phyloP scores from a whole-genome alignment of 306 rosid genomes.

The Lathyrus tuberosus region DNA sequence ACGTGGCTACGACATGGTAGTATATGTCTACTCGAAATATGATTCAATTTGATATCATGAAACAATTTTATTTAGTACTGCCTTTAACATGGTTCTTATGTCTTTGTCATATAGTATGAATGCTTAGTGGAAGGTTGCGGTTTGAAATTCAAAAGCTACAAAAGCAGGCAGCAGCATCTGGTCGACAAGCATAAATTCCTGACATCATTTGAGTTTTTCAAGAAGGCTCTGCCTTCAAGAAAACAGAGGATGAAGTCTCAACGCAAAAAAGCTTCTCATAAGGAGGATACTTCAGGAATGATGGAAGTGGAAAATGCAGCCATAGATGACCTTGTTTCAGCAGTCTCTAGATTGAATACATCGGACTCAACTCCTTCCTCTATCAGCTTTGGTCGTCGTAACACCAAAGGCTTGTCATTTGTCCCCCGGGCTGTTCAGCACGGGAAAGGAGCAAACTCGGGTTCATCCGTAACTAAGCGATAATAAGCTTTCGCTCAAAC shows the following conservation, averaged over 20 bases:
- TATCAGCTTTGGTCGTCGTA: conserved; percentile 86
- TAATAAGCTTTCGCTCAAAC: conserved; percentile 23
- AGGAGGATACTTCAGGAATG: conserved; percentile 57
- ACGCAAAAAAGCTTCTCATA: conserved; percentile 50
- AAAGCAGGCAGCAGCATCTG: conserved; percentile 84
- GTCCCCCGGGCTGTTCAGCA: conserved; percentile 73
- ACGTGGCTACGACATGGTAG: conserved; percentile 83
- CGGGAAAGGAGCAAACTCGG: conserved; percentile 51
- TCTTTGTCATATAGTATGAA: conserved; percentile 63
- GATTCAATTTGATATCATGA: not conserved
- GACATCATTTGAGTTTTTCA: conserved; percentile 72
- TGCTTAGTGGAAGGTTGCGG: conserved; percentile 89
- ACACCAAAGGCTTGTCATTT: conserved; percentile 62
- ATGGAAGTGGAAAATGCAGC: conserved; percentile 82
- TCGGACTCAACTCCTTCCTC: conserved; percentile 76
- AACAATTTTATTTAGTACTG: conserved; percentile 6
- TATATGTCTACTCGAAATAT: conserved; percentile 15
- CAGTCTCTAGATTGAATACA: conserved; percentile 77
- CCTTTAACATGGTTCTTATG: conserved; percentile 14
- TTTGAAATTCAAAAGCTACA: conserved; percentile 81
- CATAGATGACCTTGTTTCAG: conserved; percentile 73
- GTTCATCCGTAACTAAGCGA: conserved; percentile 41
- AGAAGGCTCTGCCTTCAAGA: conserved; percentile 71
- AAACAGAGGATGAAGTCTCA: conserved; percentile 69
- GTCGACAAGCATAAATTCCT: conserved; percentile 92